These are phyloP conservation scores for Tinospora cordifolia DNA, from an alignment of 164 flowering plant genomes.

Conservation along the genomic window DNA sequence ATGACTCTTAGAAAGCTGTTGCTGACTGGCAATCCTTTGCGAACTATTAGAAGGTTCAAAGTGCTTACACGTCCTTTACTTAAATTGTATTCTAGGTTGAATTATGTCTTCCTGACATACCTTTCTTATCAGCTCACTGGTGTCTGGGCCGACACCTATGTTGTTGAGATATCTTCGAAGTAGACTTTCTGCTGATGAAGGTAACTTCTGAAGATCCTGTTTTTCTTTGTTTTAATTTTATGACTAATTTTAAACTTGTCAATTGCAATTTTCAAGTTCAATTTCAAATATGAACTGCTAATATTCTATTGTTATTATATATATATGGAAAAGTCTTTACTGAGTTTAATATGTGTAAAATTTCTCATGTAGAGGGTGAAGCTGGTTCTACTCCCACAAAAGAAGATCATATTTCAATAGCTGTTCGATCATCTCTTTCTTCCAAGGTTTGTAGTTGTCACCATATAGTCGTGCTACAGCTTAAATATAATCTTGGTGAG, in stretches of 20 bases:
- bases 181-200: slow-evolving; percentile 72
- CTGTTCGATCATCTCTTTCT: slow-evolving; percentile 60
- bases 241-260: background rate
- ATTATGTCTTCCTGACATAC: slow-evolving; percentile 13
- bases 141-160: slow-evolving; percentile 76
- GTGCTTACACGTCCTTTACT: slow-evolving; percentile 9
- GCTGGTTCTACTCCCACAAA: slow-evolving; percentile 33
- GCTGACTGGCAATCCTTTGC: slow-evolving; percentile 82
- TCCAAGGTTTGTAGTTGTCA: slow-evolving; percentile 52
- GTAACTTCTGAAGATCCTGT: slow-evolving; percentile 20
- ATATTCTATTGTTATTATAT: background rate
- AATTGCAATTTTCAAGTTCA: background rate
- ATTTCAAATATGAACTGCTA: background rate
- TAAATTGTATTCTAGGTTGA: slow-evolving; percentile 4
- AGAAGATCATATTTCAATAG: slow-evolving; percentile 55
- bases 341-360: background rate
- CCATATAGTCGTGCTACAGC: background rate
- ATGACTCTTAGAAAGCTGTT: slow-evolving; percentile 78
- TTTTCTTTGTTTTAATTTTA: background rate
- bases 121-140: slow-evolving; percentile 56
- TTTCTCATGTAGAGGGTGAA: slow-evolving; percentile 44
- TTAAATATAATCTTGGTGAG: background rate
- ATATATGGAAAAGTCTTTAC: background rate
- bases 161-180: slow-evolving; percentile 74
- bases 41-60: slow-evolving; percentile 79